phyloP scores from a whole-genome alignment of 768 basidiomycete species.

The Pleurotus tuber-regium region DNA sequence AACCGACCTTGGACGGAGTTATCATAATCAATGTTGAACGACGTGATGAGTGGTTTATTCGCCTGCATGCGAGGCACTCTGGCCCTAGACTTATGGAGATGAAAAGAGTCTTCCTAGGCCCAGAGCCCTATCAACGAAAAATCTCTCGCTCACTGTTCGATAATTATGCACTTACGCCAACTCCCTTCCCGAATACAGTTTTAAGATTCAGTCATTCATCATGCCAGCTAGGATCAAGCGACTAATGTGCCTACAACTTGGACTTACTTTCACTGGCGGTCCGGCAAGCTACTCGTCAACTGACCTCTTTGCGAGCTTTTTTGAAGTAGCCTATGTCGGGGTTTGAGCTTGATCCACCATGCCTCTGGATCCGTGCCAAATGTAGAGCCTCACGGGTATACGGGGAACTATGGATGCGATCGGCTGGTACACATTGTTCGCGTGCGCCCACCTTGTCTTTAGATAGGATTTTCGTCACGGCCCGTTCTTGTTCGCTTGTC shows the following conservation, averaged over 20 bases:
- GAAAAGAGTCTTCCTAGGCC: no score
- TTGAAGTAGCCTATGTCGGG: background rate
- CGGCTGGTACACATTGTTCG: background rate
- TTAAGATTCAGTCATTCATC: background rate
- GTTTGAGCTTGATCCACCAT: background rate
- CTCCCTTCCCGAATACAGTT: background rate
- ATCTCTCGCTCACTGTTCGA: background rate
- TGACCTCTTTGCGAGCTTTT: background rate
- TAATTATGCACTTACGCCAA: background rate
- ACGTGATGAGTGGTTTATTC: background rate
- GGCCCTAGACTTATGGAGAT: background rate
- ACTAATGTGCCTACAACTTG: background rate
- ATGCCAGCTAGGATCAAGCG: background rate
- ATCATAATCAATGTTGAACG: background rate
- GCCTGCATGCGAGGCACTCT: no score
- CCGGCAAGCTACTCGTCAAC: background rate
- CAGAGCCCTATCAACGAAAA: constrained; percentile 1
- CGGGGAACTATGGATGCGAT: background rate
- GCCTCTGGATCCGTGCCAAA: no score
- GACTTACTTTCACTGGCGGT: background rate
- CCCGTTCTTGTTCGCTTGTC: constrained; percentile 1
- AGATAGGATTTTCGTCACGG: background rate
- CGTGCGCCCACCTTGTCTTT: no score
- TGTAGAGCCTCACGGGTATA: no score
- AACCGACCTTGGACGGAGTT: constrained; percentile 5